Conservation (phyloP, 1,284 basidiomycete species). For the Stygiomarasmius scandens region DNA sequence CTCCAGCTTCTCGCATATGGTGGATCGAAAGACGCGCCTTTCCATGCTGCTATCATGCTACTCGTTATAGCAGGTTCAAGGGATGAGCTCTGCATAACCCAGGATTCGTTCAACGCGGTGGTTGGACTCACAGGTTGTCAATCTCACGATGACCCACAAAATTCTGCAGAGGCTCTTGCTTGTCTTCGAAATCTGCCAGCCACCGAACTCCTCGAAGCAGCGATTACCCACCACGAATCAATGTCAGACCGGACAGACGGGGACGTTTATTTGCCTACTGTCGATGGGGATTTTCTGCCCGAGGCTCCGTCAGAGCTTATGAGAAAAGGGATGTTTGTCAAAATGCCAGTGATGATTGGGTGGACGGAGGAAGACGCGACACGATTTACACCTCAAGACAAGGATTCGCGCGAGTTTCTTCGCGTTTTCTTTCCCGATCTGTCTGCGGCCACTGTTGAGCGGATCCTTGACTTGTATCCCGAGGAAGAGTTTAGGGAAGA, state of each 20-base stretch:
- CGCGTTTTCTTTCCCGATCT: background rate
- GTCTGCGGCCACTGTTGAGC: background rate
- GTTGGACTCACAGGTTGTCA: background rate
- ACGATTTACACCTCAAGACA: background rate
- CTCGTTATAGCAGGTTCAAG: too few relatives aligned
- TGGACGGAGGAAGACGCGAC: conserved; percentile 8
- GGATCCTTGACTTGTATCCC: conserved; percentile 2
- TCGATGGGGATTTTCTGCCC: conserved; percentile 4
- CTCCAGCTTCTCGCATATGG: conserved; percentile 10
- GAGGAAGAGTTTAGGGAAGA: background rate
- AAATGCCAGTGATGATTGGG: conserved; percentile 4
- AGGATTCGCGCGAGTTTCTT: background rate
- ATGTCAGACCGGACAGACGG: background rate
- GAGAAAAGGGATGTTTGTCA: background rate
- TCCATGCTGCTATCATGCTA: conserved; percentile 3
- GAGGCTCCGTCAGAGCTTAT: background rate
- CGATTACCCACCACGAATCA: background rate
- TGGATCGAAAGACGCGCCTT: background rate
- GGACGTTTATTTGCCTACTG: background rate
- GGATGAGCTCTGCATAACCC: too few relatives aligned
- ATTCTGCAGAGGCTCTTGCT: background rate
- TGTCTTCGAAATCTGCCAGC: conserved; percentile 4
- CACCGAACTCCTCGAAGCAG: background rate
- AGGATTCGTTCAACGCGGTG: conserved; percentile 1
- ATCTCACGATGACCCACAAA: background rate